A percentile compares a stretch with the other conserved stretches of the same genome.
These are phyloP conservation scores for Epichloe sp. DNA, from an alignment of 2,329 filamentous ascomycete genomes.

Conservation along the genomic window DNA sequence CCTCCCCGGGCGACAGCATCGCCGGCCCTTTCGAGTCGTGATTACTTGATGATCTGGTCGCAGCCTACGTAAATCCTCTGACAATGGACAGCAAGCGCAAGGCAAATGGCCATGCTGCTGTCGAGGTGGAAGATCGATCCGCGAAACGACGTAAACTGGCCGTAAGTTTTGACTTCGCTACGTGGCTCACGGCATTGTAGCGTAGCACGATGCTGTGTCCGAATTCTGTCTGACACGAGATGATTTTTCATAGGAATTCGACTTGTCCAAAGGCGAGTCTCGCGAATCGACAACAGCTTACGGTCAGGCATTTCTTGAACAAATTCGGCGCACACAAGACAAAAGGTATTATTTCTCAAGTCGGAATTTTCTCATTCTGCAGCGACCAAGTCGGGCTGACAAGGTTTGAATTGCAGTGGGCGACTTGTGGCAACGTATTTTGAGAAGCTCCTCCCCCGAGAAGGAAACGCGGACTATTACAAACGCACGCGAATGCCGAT, in stretches of 20 bases:
- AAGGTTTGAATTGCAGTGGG: conserved; percentile 35
- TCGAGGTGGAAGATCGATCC: conserved; percentile 38
- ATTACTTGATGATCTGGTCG: conserved; percentile 13
- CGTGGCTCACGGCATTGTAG: neutral
- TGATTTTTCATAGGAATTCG: conserved; percentile 22
- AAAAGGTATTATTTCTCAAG: conserved; percentile 52
- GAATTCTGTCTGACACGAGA: neutral
- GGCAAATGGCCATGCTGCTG: conserved; percentile 30
- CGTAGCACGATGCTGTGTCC: no score
- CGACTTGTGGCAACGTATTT: conserved; percentile 65
- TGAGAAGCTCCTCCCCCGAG: conserved; percentile 54
- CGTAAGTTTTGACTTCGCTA: conserved; percentile 22
- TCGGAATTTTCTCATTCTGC: neutral
- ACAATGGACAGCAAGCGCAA: conserved; percentile 47
- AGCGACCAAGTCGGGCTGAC: neutral
- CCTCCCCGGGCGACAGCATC: neutral
- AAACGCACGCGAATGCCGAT: conserved; percentile 64
- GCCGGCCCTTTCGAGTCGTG: conserved; percentile 6
- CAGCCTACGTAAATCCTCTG: conserved; percentile 11
- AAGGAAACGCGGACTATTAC: conserved; percentile 63
- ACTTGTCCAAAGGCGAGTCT: conserved; percentile 45
- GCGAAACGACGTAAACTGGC: conserved; percentile 41
- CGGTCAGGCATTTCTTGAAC: conserved; percentile 61
- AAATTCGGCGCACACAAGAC: conserved; percentile 63
- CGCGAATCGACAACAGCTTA: conserved; percentile 55